A percentile compares a stretch with the other conserved stretches of the same genome.
phyloP scores from a whole-genome alignment of 2,329 filamentous ascomycete species.

The Fusarium tanahbumbuense region DNA sequence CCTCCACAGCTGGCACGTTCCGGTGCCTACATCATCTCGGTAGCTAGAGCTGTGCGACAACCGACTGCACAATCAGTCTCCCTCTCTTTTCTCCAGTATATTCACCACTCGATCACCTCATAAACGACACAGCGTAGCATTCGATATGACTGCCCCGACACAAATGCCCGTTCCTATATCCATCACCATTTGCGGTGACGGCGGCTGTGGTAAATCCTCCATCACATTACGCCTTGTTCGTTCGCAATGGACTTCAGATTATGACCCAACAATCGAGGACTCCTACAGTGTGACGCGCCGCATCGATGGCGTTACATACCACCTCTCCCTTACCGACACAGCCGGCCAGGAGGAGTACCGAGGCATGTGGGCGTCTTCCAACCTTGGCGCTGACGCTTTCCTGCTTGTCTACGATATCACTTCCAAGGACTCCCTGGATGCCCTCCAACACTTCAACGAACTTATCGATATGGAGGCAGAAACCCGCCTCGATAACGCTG shows the following conservation, averaged over 20 bases:
- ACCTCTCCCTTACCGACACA: constrained; percentile 83
- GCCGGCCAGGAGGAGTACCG: constrained; percentile 93
- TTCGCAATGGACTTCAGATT: constrained; percentile 86
- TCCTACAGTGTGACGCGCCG: constrained; percentile 85
- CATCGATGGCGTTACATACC: constrained; percentile 84
- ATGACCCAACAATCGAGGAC: constrained; percentile 85
- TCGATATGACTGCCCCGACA: constrained; percentile 37
- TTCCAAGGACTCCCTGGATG: constrained; percentile 72
- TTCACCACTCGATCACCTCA: background rate
- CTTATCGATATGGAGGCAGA: constrained; percentile 87
- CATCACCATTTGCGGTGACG: constrained; percentile 88
- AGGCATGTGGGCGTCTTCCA: constrained; percentile 84
- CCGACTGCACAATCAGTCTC: background rate
- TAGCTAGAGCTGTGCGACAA: constrained; percentile 13
- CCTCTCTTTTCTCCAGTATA: background rate
- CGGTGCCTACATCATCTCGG: constrained; percentile 18
- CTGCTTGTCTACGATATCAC: constrained; percentile 92
- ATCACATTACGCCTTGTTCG: constrained; percentile 86
- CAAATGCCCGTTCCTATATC: constrained; percentile 66
- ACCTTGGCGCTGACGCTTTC: constrained; percentile 84
- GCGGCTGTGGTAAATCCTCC: constrained; percentile 85
- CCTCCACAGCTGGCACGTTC: constrained; percentile 32
- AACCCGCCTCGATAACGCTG: constrained; percentile 71
- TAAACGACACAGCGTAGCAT: background rate
- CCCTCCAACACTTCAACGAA: constrained; percentile 82